Evolutionary conservation across 495 filamentous ascomycete genomes (phyloP), one percentile per base, ranked within the genome.

Genomic region (Pyrenopolyporus hunteri): DNA sequence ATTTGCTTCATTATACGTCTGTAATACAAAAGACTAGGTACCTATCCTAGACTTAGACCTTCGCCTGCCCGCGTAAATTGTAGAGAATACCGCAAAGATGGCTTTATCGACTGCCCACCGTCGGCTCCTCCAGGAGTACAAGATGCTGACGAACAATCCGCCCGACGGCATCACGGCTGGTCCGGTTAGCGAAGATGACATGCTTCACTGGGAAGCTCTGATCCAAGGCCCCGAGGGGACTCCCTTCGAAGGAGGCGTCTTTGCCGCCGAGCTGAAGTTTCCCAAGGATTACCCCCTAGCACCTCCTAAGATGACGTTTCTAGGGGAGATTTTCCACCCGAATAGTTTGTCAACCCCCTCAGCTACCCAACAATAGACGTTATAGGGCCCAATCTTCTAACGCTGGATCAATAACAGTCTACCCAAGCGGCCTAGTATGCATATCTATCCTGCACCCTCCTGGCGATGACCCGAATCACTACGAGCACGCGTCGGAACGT

Each of bases 391-490:
- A 29, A 29, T 4, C 4, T 13, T 39, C 22, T 59, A 57, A 39
- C 28, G 25, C 37, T n/a, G 16, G 20, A 17, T 25, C 42, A 64
- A 42, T 32, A 8, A 25, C 20, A 98, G 94, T 98, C 25, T 98
- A 98, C 70, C 83, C 90, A 28, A 90, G 86, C 70, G 94, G 94
- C 56, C 79, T 88, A 14, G 94, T 99, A 57, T 99, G 94, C 76
- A 99, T 99, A 59, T 94, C 90, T 10, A 99, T 99, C 79, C 86
- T 99, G 7, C 94, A 99, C 77, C 88, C 94, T 4, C 94, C 94
- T n/a, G 93, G 92, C 63, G 95, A 99, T 72, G 94, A 99, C 75
- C 93, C 94, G 59, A 96, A 96, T 74, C 95, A 98, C 74, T 99
- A 99, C 80, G 94, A 99, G 76, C 89, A 93, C 65, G 95, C 95